phyloP scores from a whole-genome alignment of 495 filamentous ascomycete genomes.

The Lasiosphaeria miniovina region DNA sequence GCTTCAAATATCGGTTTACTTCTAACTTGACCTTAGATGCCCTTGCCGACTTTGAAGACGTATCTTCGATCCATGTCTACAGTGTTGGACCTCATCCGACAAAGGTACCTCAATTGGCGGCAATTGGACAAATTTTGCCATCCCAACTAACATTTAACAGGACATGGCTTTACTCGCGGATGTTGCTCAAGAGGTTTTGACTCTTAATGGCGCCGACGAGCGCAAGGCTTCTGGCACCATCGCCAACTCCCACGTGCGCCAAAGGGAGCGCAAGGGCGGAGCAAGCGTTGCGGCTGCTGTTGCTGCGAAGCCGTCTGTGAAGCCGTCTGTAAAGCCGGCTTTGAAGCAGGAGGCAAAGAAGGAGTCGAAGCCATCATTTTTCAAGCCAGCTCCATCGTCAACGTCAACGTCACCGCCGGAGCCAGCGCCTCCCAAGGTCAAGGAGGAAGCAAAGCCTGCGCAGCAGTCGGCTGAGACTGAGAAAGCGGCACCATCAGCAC shows the following conservation, averaged over 20 bases:
- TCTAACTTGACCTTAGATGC: slow-evolving; percentile 49
- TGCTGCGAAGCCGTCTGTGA: neutral
- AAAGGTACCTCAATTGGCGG: slow-evolving; percentile 44
- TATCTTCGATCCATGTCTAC: slow-evolving; percentile 81
- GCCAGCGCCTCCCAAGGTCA: slow-evolving; percentile 22
- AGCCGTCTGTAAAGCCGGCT: slow-evolving; percentile 18
- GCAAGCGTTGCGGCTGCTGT: neutral
- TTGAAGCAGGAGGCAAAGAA: slow-evolving; percentile 8
- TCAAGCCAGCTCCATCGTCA: slow-evolving; percentile 8
- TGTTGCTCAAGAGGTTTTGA: slow-evolving; percentile 60
- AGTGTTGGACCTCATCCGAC: slow-evolving; percentile 70
- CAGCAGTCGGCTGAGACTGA: slow-evolving; percentile 20
- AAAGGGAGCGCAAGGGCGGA: slow-evolving; percentile 31
- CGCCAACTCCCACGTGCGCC: slow-evolving; percentile 36
- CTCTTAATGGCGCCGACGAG: slow-evolving; percentile 19
- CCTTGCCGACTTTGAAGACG: slow-evolving; percentile 63
- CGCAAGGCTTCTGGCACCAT: slow-evolving; percentile 31
- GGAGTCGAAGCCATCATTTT: slow-evolving; percentile 20
- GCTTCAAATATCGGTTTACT: slow-evolving; percentile 1
- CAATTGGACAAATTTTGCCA: neutral
- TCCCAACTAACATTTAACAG: slow-evolving; percentile 21
- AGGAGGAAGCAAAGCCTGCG: slow-evolving; percentile 34
- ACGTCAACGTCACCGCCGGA: slow-evolving; percentile 13
- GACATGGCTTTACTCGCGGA: slow-evolving; percentile 74
- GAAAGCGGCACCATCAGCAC: slow-evolving; percentile 25